Evolutionary conservation across 495 filamentous ascomycete species (phyloP).

Genomic region (Hypoxylon cercidicola): DNA sequence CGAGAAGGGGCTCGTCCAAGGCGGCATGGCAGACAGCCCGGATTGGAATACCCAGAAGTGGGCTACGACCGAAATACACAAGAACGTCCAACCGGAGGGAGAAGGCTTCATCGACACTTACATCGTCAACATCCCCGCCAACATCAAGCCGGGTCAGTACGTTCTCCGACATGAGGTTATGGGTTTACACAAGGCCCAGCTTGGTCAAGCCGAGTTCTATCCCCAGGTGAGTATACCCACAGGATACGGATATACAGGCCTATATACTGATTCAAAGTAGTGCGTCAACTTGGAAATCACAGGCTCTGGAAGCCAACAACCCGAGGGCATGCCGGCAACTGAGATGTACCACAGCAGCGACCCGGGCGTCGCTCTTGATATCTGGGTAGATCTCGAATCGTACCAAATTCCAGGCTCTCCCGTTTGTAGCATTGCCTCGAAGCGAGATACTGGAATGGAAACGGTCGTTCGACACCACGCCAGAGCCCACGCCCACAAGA

Average conservation of each 20-base stretch:
- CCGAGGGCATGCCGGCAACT: conserved; percentile 39
- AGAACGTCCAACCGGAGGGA: conserved; percentile 28
- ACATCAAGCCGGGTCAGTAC: conserved; percentile 71
- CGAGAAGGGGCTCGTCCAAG: conserved; percentile 64
- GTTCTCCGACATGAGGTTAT: conserved; percentile 80
- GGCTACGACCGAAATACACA: conserved; percentile 58
- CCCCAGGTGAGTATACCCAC: conserved; percentile 58
- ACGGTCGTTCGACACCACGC: no score
- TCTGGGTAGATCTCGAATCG: conserved; percentile 37
- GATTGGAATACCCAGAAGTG: conserved; percentile 56
- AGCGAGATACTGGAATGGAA: conserved; percentile 3
- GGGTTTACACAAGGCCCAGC: conserved; percentile 68
- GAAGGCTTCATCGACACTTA: conserved; percentile 72
- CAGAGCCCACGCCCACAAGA: neutral
- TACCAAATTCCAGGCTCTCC: conserved; percentile 34
- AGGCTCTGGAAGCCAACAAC: conserved; percentile 62
- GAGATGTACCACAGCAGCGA: conserved; percentile 49
- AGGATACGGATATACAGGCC: neutral
- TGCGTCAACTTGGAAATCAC: conserved; percentile 62
- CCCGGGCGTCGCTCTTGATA: conserved; percentile 50
- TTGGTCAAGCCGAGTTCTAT: conserved; percentile 76
- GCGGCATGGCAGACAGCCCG: conserved; percentile 52
- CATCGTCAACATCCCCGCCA: conserved; percentile 71
- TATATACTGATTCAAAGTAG: conserved; percentile 18
- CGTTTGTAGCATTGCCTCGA: conserved; percentile 7